These are phyloP conservation scores for Nemania sp. DNA, from an alignment of 2,329 filamentous ascomycete species.

Conservation along the genomic window DNA sequence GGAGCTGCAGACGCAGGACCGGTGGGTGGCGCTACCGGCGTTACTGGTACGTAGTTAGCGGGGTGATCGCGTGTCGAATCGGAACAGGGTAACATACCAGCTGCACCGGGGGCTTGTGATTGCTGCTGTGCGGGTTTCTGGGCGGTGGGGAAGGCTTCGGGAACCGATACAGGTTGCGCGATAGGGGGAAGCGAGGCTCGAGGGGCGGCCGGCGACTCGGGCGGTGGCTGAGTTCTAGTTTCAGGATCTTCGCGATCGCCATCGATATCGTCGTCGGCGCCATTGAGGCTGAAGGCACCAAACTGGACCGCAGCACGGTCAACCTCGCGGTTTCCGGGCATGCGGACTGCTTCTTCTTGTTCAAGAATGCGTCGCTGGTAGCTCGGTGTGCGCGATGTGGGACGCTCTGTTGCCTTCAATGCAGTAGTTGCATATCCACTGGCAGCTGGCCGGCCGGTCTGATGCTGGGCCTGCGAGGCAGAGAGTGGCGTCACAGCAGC, in stretches of 20 bases:
- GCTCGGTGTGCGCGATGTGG: conserved; percentile 70
- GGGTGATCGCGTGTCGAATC: background rate
- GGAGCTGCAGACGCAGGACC: conserved; percentile 32
- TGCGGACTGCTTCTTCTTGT: conserved; percentile 96
- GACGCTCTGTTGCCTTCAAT: conserved; percentile 71
- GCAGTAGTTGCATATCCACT: conserved; percentile 81
- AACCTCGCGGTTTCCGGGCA: conserved; percentile 95
- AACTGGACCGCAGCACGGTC: conserved; percentile 94
- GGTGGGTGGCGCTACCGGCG: conserved; percentile 37
- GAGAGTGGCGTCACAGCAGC: conserved; percentile 69
- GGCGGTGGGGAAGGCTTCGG: conserved; percentile 55
- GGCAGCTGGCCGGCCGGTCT: conserved; percentile 59
- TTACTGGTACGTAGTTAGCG: conserved; percentile 35
- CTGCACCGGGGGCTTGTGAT: conserved; percentile 41
- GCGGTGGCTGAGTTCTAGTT: conserved; percentile 88
- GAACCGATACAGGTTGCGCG: conserved; percentile 55
- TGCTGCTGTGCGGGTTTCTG: conserved; percentile 58
- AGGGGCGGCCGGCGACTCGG: conserved; percentile 83
- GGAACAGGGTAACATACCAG: conserved; percentile 34
- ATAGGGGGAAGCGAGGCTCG: conserved; percentile 84
- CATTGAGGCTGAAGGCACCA: conserved; percentile 89
- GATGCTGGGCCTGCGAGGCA: conserved; percentile 64
- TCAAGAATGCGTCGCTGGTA: conserved; percentile 87
- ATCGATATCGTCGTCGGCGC: conserved; percentile 83
- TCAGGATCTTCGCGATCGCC: conserved; percentile 94